Conservation (phyloP, 2,329 filamentous ascomycete genomes). For the Elsinoe necatrix region DNA sequence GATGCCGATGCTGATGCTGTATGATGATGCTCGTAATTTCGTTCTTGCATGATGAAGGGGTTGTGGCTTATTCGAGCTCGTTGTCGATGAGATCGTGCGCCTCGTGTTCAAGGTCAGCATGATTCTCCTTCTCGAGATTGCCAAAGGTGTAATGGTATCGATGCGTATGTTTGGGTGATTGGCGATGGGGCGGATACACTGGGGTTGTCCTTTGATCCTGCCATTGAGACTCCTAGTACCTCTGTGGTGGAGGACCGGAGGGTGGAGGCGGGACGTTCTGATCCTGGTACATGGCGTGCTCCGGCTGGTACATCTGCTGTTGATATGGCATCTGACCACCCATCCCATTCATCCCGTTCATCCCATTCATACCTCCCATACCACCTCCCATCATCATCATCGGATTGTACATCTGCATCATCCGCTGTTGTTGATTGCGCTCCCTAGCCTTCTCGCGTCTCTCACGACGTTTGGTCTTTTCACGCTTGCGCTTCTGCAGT, state of each 20-base stretch:
- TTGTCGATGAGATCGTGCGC: slow-evolving; percentile 5
- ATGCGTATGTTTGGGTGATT: neutral
- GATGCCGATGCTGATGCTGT: neutral
- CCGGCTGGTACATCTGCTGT: slow-evolving; percentile 16
- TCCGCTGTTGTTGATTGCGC: slow-evolving; percentile 32
- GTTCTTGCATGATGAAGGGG: neutral
- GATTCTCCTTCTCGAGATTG: slow-evolving; percentile 8
- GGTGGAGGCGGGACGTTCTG: slow-evolving; percentile 31
- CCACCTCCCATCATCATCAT: slow-evolving; percentile 10
- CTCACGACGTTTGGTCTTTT: slow-evolving; percentile 35
- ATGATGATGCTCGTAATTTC: neutral
- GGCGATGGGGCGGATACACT: neutral
- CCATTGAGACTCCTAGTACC: slow-evolving; percentile 14
- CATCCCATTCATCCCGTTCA: slow-evolving; percentile 20
- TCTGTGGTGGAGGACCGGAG: slow-evolving; percentile 27
- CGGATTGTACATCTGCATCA: slow-evolving; percentile 25
- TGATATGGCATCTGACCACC: slow-evolving; percentile 27
- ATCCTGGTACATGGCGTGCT: slow-evolving; percentile 14
- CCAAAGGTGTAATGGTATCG: slow-evolving; percentile 8
- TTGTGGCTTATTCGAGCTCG: slow-evolving; percentile 6
- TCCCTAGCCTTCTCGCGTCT: slow-evolving; percentile 38
- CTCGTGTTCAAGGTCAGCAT: slow-evolving; percentile 5
- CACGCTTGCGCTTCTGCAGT: slow-evolving; percentile 39
- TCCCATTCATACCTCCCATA: neutral
- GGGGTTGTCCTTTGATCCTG: neutral